Evolutionary conservation across 2,329 filamentous ascomycete genomes (phyloP).

Genomic region (Ceratocystis ficicola): DNA sequence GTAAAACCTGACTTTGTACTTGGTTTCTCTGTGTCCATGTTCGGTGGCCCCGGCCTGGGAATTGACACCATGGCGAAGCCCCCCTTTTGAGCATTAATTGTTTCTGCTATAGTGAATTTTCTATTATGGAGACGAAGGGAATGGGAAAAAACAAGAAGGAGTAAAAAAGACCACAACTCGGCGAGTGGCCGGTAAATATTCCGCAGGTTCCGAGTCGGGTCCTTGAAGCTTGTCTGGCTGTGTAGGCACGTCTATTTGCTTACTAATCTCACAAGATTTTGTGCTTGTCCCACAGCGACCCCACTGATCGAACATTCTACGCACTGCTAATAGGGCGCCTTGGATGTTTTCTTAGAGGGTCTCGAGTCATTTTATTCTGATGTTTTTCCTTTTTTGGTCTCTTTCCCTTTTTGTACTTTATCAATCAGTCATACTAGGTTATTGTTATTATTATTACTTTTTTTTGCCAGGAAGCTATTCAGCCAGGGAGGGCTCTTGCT

Average conservation of each 20-base stretch:
- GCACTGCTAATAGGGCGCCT: not conserved
- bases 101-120: not conserved
- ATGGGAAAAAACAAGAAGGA: not conserved
- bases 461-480: not conserved
- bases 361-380: not conserved
- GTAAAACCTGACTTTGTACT: not conserved
- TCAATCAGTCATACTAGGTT: not conserved
- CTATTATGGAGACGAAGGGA: not conserved
- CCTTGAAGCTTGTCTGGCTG: not conserved
- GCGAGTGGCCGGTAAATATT: conserved; percentile 6
- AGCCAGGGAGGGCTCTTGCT: not conserved
- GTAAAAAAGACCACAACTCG: no score
- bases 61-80: not conserved
- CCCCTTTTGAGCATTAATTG: not conserved
- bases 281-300: not conserved
- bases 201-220: conserved; percentile 3
- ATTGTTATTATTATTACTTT: not conserved
- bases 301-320: not conserved
- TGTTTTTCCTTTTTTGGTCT: not conserved
- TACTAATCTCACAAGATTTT: not conserved
- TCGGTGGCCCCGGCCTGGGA: conserved; percentile 4
- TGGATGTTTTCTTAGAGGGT: not conserved
- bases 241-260: not conserved
- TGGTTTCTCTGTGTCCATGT: conserved; percentile 8
- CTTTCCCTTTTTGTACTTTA: not conserved